Evolutionary conservation across 139 green algal species (phyloP), one percentile per base, ranked within the genome.

Genomic region (Eudorina sp.): DNA sequence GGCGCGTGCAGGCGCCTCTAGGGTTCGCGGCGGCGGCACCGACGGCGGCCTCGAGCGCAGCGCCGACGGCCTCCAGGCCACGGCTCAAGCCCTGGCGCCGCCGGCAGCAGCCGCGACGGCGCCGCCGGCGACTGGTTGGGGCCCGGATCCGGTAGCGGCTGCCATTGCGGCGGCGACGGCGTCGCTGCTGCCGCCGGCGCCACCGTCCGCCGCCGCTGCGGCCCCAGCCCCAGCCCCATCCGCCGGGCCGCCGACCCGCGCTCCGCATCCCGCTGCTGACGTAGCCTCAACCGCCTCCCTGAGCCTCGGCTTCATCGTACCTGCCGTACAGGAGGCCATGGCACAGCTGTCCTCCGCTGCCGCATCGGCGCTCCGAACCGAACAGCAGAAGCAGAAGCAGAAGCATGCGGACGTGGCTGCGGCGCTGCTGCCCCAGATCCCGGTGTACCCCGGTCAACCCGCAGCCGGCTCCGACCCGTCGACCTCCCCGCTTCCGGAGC

Each of bases 241-340:
- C 4, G 38, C 69, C 13, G 18, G 38, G 7, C n/a, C 38, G 14
- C 69, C 38, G 38, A 29, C 69, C 18, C 69, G 38, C 38, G 9
- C 69, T 34, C 7, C 38, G 53, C 58, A 6, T 21, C 14, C 58
- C 58, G 13, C 51, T 16, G 16, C 13, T 16, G 13, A 58, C 51
- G 13, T 16, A 9, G 19, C 43, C n/a, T 6, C 29, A 9, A 8
- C 68, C 68, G 43, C 72, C 25, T 80, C 72, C 18, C 48, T 85
- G 23, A 85, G 79, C 79, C 18, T 60, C 38, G 55, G 43, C 13
- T 75, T 41, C 38, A 27, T 85, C 19, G 43, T 85, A 1, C 79
- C 79, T 0, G 6, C 40, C 5, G 79, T 55, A 1, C 77, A 62
- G 7, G 0, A 45, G 41, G 46, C 46, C 27, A 13, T 73, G 18